Evolutionary conservation across 2,329 filamentous ascomycete species (phyloP), one percentile per base, ranked within the genome.

Genomic region (Alternaria viburni): DNA sequence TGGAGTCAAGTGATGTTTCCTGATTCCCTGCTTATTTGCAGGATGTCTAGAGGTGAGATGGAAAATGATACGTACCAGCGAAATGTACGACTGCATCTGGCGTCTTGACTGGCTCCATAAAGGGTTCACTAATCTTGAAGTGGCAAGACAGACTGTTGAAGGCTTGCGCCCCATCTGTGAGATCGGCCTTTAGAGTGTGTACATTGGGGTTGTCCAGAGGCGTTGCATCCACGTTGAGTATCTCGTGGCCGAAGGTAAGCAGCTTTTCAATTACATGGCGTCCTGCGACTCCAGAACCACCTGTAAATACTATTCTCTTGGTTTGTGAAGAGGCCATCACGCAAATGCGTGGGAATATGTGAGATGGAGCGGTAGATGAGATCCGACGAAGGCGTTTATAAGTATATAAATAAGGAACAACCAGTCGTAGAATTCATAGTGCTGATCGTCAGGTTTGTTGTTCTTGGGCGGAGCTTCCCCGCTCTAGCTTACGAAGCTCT

Each of bases 31-130:
- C 36, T 41, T 41, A 41, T 41, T 17, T 17, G 36, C 36, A 17
- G 36, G 36, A 41, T 41, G 36, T 41, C 2, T 41, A 41, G 0
- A 3, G 0, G 1, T 41, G 36, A 6, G 36, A 41, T 41, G 2
- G 9, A 54, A 32, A 3, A 17, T 19, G 46, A 6, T 19, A 57
- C 49, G n/a, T 85, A 87, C 72, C 71, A 32, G 84, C 86, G 57
- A 89, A 86, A 72, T 90, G 88, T 52, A 89, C 86, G 36, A 90
- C 84, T 1, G 85, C 87, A 68, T 89, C 86, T 0, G 88, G 87
- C 9, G 12, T 81, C 75, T 67, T 64, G 32, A 74, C 56, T 19
- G 67, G 62, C 3, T 76, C 73, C 43, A 79, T 81, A 15, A 79
- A 80, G 51, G 80, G 64, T 64, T 81, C 78, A 44, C 80, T 75